Conservation (phyloP, 2,329 filamentous ascomycete genomes). For the Diaporthe vexans region DNA sequence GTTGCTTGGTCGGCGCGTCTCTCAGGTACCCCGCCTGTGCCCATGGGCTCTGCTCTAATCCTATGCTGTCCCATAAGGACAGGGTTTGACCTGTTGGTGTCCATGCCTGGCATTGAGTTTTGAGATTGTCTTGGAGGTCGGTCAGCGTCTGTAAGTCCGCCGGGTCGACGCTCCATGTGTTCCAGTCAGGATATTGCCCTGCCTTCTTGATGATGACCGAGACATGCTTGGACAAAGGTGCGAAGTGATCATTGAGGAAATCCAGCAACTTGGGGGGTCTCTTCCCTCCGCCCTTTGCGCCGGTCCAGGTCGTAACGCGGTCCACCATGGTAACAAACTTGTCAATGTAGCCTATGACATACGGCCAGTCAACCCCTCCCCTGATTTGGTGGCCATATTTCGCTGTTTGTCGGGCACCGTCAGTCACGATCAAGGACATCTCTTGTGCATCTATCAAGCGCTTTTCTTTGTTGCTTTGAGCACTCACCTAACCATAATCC, state of each 20-base stretch:
- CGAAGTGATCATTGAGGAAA: background rate
- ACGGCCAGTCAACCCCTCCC: constrained; percentile 5
- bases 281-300: background rate
- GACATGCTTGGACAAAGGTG: background rate
- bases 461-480: background rate
- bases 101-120: background rate
- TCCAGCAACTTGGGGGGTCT: background rate
- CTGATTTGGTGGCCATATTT: background rate
- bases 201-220: background rate
- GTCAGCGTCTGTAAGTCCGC: background rate
- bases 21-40: background rate
- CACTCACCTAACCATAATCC: constrained; percentile 24
- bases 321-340: background rate
- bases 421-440: background rate
- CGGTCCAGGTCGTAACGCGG: background rate
- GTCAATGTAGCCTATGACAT: constrained; percentile 4
- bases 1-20: background rate
- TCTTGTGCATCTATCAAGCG: no score
- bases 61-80: background rate
- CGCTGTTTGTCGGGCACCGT: background rate
- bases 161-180: background rate
- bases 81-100: accelerated
- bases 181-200: background rate
- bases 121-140: background rate
- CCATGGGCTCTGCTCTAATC: background rate